Percentiles rank a stretch among this genome's conserved stretches.
phyloP scores from a whole-genome alignment of 1,284 basidiomycete genomes.

The Malassezia obtusa region DNA sequence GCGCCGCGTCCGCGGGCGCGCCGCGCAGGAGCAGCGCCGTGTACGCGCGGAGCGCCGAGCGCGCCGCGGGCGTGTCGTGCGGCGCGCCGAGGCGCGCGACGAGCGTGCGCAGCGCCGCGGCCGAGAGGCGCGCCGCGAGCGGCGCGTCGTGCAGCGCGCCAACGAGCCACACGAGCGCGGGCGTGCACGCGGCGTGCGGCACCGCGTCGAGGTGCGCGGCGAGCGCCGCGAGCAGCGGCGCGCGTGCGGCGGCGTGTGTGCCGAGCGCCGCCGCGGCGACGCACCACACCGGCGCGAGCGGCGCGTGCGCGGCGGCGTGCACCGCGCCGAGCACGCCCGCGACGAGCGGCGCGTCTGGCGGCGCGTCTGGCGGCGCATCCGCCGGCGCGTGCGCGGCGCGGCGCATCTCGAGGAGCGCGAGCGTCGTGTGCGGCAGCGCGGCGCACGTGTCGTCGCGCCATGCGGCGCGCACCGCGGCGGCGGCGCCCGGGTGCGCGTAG shows the following conservation, averaged over 20 bases:
- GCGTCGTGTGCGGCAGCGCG: neutral
- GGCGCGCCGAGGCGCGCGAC: constrained; percentile 49
- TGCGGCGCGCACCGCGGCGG: neutral
- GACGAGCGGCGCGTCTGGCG: neutral
- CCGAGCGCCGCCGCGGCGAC: neutral
- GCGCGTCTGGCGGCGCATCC: neutral
- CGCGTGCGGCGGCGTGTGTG: neutral
- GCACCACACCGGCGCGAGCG: neutral
- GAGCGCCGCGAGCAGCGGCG: neutral
- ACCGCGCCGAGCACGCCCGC: too few relatives aligned
- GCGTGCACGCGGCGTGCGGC: neutral
- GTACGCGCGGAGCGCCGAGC: constrained; percentile 21
- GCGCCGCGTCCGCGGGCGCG: constrained; percentile 47
- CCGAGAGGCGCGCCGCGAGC: neutral
- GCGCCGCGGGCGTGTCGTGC: constrained; percentile 20
- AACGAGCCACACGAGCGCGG: neutral
- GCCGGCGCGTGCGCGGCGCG: neutral
- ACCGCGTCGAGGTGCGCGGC: neutral
- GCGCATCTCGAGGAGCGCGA: neutral
- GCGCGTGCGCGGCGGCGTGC: too few relatives aligned
- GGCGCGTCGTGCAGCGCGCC: neutral
- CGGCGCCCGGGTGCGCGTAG: neutral
- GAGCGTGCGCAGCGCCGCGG: constrained; percentile 28
- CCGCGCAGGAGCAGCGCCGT: constrained; percentile 16
- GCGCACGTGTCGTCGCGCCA: neutral